phyloP scores from a whole-genome alignment of 805 yeast genomes.

The Lipomyces lipofer region DNA sequence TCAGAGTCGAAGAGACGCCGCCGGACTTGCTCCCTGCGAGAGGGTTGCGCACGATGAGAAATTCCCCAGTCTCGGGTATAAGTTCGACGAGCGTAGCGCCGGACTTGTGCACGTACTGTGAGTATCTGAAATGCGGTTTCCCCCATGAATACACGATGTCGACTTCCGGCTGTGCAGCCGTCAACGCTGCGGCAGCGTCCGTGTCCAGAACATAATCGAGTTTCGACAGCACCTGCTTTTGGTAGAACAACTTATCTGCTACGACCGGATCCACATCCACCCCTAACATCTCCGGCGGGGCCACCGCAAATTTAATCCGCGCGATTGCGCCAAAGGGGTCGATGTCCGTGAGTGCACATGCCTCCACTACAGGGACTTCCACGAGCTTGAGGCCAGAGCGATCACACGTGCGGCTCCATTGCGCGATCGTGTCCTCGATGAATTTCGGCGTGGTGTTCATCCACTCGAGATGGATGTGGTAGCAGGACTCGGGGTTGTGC shows the following conservation, averaged over 20 bases:
- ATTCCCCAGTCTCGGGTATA: constrained; percentile 27
- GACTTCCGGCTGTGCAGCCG: constrained; percentile 43
- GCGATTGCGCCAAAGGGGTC: constrained; percentile 91
- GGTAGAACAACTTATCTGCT: constrained; percentile 64
- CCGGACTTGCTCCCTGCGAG: constrained; percentile 16
- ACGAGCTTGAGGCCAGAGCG: constrained; percentile 77
- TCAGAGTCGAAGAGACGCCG: background rate
- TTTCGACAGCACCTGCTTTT: constrained; percentile 65
- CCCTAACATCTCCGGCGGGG: constrained; percentile 55
- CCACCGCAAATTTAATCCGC: constrained; percentile 60
- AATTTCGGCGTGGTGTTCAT: constrained; percentile 81
- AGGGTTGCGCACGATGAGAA: constrained; percentile 27
- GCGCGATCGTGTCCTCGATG: constrained; percentile 72
- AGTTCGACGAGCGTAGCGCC: constrained; percentile 76
- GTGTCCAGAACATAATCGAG: constrained; percentile 81
- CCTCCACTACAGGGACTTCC: constrained; percentile 89
- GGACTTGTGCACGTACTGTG: constrained; percentile 85
- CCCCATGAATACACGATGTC: constrained; percentile 92
- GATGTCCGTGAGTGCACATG: constrained; percentile 68
- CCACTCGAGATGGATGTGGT: constrained; percentile 91
- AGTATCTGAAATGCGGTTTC: constrained; percentile 71
- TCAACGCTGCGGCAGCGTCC: constrained; percentile 54
- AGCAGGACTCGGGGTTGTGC: constrained; percentile 93
- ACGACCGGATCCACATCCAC: constrained; percentile 17
- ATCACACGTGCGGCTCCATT: constrained; percentile 82